Evolutionary conservation across 768 basidiomycete genomes (phyloP), one percentile per base, ranked within the genome.

Genomic region (Panus rudis): DNA sequence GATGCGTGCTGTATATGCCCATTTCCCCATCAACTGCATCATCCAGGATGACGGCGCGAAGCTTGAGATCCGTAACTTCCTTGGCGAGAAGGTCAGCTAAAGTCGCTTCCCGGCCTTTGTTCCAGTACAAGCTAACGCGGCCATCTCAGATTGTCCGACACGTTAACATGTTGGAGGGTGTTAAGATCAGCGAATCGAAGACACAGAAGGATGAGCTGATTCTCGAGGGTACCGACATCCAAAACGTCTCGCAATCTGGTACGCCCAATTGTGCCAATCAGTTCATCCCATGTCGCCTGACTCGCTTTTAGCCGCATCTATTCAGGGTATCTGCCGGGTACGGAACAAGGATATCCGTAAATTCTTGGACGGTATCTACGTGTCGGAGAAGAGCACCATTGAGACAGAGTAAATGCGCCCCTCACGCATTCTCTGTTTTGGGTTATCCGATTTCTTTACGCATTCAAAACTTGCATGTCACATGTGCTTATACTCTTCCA

Each of bases 331-430:
- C 49, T 96, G 92, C 73, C 81, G 84, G 55, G 96, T 99, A 60
- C 86, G 91, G 67, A 96, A 98, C 84, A 99, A 99, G 76, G 94
- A 94, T 76, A 97, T 98, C 70, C 91, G 94, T 59, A 96, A 97
- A 76, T 96, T 97, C 77, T 73, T 96, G 64, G 90, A 93, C 62
- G 87, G 90, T 64, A 79, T 92, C 69, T 92, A 92, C 56, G 89
- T 92, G 48, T 92, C 90, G 27, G 84, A 85, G 58, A 83, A 78
- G 70, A 77, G 78, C 46, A 81, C 82, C 12, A 71, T 86, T 47
- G 54, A 68, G 38, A 48, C 63, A 46, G 78, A 76, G 39, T 63
- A 53, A 44, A 30, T 44, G 39, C 47, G 31, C 39, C 23, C 17
- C 35, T 33, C 39, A 34, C 38, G 41, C 34, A 39, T 45, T 50